phyloP scores from a whole-genome alignment of 495 filamentous ascomycete species.

The Penicillium malachiteum region DNA sequence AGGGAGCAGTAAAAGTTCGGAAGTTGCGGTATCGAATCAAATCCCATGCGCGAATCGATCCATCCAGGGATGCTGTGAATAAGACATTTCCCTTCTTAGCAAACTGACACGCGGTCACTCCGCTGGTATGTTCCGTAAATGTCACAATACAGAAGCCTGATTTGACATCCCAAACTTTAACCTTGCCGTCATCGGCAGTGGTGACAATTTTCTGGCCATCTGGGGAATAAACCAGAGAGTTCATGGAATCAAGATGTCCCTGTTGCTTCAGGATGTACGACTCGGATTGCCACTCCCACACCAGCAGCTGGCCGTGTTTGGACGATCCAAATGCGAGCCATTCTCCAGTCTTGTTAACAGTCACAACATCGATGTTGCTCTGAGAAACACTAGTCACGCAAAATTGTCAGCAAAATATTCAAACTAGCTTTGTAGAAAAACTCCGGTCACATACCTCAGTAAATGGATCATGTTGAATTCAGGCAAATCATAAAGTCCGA shows the following conservation, averaged over 20 bases:
- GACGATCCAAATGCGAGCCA: constrained; percentile 99
- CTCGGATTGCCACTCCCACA: constrained; percentile 99
- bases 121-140: constrained; percentile 94
- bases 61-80: constrained; percentile 92
- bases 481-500: constrained; percentile 93
- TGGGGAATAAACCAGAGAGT: constrained; percentile 86
- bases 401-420: too few species aligned
- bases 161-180: constrained; percentile 96
- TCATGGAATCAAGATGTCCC: constrained; percentile 96
- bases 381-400: constrained; percentile 73
- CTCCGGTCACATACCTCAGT: constrained; percentile 48
- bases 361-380: constrained; percentile 90
- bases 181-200: constrained; percentile 91
- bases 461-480: constrained; percentile 95
- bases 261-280: constrained; percentile 99
- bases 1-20: constrained; percentile 91
- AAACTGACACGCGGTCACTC: constrained; percentile 94
- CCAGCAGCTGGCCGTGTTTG: constrained; percentile 86
- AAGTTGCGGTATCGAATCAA: constrained; percentile 95
- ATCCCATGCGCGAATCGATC: constrained; percentile 94
- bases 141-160: constrained; percentile 98
- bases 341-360: constrained; percentile 89
- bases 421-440: not conserved
- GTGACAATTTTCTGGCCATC: constrained; percentile 93
- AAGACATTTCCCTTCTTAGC: constrained; percentile 91